These are phyloP conservation scores for Clavulina sp. DNA, from an alignment of 768 basidiomycete genomes.

Conservation along the genomic window DNA sequence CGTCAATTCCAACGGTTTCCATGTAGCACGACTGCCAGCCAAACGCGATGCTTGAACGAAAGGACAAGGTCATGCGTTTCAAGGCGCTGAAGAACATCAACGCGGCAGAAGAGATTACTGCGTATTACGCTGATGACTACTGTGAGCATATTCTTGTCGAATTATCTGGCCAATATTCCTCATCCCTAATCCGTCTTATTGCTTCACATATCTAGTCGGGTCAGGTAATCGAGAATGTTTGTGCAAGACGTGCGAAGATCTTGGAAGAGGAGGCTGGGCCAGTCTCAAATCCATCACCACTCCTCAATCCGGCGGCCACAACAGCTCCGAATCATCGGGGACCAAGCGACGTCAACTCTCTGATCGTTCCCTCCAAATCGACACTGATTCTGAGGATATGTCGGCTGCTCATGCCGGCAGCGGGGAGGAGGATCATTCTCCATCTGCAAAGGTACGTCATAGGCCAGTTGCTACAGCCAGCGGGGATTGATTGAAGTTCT, in stretches of 20 bases:
- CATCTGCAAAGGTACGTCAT: too few species aligned
- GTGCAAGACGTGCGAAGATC: constrained; percentile 74
- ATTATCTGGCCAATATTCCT: neutral
- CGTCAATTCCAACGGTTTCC: constrained; percentile 8
- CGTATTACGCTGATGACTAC: constrained; percentile 81
- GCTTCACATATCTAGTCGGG: constrained; percentile 32
- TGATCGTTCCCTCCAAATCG: too few species aligned
- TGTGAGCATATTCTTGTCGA: constrained; percentile 35
- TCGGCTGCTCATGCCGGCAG: too few species aligned
- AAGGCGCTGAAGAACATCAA: constrained; percentile 61
- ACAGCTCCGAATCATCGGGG: too few species aligned
- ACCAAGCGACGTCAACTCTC: too few species aligned
- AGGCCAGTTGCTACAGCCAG: too few species aligned
- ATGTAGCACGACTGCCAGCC: constrained; percentile 70
- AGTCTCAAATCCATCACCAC: too few species aligned
- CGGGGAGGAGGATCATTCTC: too few species aligned
- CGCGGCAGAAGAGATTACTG: constrained; percentile 74
- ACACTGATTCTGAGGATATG: too few species aligned
- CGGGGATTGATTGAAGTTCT: too few species aligned
- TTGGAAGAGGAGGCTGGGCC: constrained; percentile 52
- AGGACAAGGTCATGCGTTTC: constrained; percentile 80
- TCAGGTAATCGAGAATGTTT: constrained; percentile 57
- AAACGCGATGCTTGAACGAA: constrained; percentile 76
- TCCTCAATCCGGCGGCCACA: too few species aligned
- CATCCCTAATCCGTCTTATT: constrained; percentile 4